phyloP scores from a whole-genome alignment of 345 rosid genomes.

The Linum usitatissimum region DNA sequence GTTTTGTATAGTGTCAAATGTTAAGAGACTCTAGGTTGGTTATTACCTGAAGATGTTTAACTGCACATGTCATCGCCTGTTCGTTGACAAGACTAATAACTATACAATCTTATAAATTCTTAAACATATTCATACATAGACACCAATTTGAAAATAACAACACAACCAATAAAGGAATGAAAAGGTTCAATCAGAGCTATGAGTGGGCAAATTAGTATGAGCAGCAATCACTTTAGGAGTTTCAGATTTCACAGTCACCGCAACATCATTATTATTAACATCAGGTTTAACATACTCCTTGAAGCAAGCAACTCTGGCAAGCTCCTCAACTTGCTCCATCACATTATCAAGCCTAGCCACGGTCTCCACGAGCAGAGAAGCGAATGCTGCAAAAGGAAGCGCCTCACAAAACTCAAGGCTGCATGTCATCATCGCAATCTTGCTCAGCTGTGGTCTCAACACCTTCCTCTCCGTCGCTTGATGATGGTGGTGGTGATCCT shows the following conservation, averaged over 20 bases:
- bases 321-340: constrained; percentile 59
- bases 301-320: constrained; percentile 56
- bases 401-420: constrained; percentile 72
- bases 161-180: background rate
- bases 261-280: constrained; percentile 14
- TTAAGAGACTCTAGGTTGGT: no score
- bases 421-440: constrained; percentile 34
- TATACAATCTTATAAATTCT: no score
- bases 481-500: constrained; percentile 15
- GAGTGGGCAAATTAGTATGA: constrained; percentile 20
- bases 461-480: constrained; percentile 33
- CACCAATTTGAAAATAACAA: background rate
- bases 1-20: no score
- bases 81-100: no score
- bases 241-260: constrained; percentile 19
- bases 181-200: constrained; percentile 17
- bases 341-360: constrained; percentile 68
- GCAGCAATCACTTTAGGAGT: constrained; percentile 17
- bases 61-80: no score
- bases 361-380: constrained; percentile 58
- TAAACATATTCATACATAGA: no score
- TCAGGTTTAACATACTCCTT: constrained; percentile 40
- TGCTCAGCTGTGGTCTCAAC: constrained; percentile 60
- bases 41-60: no score
- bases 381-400: constrained; percentile 80